Conservation (phyloP, 805 yeast genomes). For the Saccharomycopsis javanensis region DNA sequence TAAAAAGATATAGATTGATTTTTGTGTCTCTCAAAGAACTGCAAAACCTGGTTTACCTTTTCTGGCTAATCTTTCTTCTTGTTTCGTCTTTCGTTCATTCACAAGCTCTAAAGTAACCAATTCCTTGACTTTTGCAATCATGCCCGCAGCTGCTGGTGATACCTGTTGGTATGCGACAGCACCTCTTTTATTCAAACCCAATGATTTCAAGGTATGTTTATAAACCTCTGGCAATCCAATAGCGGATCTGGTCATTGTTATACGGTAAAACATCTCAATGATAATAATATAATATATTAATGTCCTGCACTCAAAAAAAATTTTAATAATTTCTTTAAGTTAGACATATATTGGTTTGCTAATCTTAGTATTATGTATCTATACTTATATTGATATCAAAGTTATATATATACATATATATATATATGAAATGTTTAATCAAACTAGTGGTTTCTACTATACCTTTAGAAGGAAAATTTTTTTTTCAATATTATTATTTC, state of each 20-base stretch:
- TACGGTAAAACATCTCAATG: conserved; percentile 38
- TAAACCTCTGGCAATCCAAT: conserved; percentile 72
- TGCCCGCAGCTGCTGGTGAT: conserved; percentile 76
- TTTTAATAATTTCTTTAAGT: no score
- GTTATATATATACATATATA: no score
- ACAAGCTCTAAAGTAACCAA: conserved; percentile 73
- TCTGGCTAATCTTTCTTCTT: conserved; percentile 45
- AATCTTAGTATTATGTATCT: no score
- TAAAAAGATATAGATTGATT: no score
- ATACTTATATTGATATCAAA: no score
- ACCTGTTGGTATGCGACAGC: conserved; percentile 64
- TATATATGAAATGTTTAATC: no score
- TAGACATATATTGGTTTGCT: no score
- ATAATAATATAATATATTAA: neutral
- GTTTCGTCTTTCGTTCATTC: conserved; percentile 39
- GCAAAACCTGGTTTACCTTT: conserved; percentile 58
- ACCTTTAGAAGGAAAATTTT: no score
- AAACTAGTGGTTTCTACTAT: no score
- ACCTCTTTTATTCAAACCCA: conserved; percentile 72
- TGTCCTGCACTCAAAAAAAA: no score
- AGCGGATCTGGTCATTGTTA: conserved; percentile 70
- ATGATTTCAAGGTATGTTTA: conserved; percentile 52
- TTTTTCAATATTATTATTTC: no score
- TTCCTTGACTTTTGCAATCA: conserved; percentile 74
- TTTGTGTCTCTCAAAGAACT: conserved; percentile 36